Conservation (phyloP, 495 filamentous ascomycete genomes). For the Talaromyces proteolyticus region DNA sequence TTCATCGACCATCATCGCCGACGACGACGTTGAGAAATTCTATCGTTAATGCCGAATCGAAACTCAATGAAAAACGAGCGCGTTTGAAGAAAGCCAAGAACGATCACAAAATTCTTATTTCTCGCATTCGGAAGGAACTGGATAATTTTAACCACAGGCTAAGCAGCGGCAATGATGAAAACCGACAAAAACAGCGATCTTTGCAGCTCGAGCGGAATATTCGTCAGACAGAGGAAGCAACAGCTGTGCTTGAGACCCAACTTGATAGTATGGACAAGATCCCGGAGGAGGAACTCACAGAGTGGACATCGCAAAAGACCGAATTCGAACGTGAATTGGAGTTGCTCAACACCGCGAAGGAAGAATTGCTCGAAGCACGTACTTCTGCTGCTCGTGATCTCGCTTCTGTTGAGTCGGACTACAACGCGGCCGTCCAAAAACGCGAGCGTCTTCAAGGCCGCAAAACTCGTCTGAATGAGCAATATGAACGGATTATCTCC, state of each 20-base stretch:
- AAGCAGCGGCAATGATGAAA: conserved; percentile 74
- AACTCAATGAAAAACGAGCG: conserved; percentile 68
- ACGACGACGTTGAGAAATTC: conserved; percentile 84
- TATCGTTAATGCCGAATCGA: conserved; percentile 72
- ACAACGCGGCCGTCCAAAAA: conserved; percentile 61
- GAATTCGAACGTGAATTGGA: conserved; percentile 60
- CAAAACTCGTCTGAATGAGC: conserved; percentile 68
- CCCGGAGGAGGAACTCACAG: conserved; percentile 58
- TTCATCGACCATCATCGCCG: conserved; percentile 76
- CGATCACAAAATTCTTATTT: conserved; percentile 68
- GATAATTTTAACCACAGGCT: conserved; percentile 64
- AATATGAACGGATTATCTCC: conserved; percentile 70
- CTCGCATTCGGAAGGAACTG: conserved; percentile 71
- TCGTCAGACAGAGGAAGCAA: conserved; percentile 76
- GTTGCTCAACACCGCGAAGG: conserved; percentile 51
- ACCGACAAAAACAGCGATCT: conserved; percentile 72
- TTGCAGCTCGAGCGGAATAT: conserved; percentile 73
- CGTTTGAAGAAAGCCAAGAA: conserved; percentile 71
- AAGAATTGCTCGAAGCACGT: conserved; percentile 57
- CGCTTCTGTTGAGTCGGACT: conserved; percentile 59
- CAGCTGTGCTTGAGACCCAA: conserved; percentile 52
- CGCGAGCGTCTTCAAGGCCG: conserved; percentile 72
- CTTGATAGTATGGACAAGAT: conserved; percentile 61
- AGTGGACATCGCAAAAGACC: conserved; percentile 54
- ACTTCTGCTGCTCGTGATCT: conserved; percentile 57